Conservation (phyloP, 768 basidiomycete genomes). For the Pulveroboletus sp. region DNA sequence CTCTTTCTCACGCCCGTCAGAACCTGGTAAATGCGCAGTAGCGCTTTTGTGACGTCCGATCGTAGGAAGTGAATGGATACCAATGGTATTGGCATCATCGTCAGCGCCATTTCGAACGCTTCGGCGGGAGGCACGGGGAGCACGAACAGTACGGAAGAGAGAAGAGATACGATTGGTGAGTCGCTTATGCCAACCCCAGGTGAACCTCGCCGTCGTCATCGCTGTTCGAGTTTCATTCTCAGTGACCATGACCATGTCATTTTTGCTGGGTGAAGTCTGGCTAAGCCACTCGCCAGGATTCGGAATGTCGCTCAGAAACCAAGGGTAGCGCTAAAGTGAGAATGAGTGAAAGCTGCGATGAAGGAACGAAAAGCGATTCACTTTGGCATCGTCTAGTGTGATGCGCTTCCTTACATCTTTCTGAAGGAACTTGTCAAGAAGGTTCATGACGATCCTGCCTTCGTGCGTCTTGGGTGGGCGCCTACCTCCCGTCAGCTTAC, state of each 20-base stretch:
- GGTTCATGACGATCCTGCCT: conserved; percentile 58
- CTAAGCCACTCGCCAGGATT: conserved; percentile 69
- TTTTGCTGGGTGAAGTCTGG: conserved; percentile 49
- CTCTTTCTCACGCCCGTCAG: conserved; percentile 23
- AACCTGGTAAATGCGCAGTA: conserved; percentile 8
- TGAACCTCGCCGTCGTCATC: conserved; percentile 60
- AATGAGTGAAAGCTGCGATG: conserved; percentile 1
- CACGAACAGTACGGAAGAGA: conserved; percentile 43
- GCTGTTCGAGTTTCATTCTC: conserved; percentile 75
- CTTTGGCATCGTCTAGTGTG: conserved; percentile 80
- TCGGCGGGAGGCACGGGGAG: conserved; percentile 16
- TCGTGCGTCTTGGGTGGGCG: conserved; percentile 42
- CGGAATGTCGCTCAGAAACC: conserved; percentile 65
- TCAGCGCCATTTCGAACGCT: conserved; percentile 9
- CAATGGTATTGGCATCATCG: conserved; percentile 23
- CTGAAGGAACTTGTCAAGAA: conserved; percentile 73
- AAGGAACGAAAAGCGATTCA: conserved; percentile 25
- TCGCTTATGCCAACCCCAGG: conserved; percentile 51
- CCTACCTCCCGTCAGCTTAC: conserved; percentile 59
- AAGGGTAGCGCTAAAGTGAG: conserved; percentile 46
- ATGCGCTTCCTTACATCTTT: conserved; percentile 76
- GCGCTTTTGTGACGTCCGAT: conserved; percentile 26
- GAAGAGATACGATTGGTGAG: conserved; percentile 43
- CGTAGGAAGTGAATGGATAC: conserved; percentile 30
- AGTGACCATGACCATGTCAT: conserved; percentile 55